These are phyloP conservation scores for Purshia tridentata DNA, from an alignment of 306 rosid genomes.

Conservation along the genomic window DNA sequence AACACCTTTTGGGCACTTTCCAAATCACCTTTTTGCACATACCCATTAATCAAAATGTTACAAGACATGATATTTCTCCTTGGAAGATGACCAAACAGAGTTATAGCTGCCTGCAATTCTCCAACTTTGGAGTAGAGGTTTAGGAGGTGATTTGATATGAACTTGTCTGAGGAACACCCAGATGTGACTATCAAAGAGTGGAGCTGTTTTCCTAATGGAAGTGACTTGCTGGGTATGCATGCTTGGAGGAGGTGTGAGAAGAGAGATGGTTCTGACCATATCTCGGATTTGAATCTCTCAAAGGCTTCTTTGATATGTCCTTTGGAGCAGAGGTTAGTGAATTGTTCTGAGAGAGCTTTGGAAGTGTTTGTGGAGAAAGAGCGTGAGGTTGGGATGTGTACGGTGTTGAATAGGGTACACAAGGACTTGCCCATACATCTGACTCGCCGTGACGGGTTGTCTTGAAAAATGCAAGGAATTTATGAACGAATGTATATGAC, in stretches of 20 bases:
- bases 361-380: constrained; percentile 38
- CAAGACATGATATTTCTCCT: constrained; percentile 74
- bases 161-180: constrained; percentile 68
- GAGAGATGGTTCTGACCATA: constrained; percentile 67
- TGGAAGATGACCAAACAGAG: constrained; percentile 53
- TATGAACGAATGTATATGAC: too few relatives aligned
- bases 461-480: not conserved
- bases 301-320: constrained; percentile 66
- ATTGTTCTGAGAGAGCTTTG: constrained; percentile 33
- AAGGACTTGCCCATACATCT: constrained; percentile 51
- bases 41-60: constrained; percentile 72
- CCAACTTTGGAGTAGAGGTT: constrained; percentile 80
- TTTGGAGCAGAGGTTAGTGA: constrained; percentile 45
- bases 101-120: constrained; percentile 39
- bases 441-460: not conserved
- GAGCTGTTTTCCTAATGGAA: constrained; percentile 59
- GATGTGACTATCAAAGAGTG: constrained; percentile 73
- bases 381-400: constrained; percentile 16
- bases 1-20: constrained; percentile 62
- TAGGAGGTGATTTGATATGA: constrained; percentile 70
- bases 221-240: constrained; percentile 50
- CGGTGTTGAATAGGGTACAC: constrained; percentile 22
- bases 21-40: constrained; percentile 46
- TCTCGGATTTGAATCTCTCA: constrained; percentile 38
- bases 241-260: constrained; percentile 74